Evolutionary conservation across 441 rosid genomes (phyloP), one percentile per base, ranked within the genome.

Genomic region (Iberis amara): DNA sequence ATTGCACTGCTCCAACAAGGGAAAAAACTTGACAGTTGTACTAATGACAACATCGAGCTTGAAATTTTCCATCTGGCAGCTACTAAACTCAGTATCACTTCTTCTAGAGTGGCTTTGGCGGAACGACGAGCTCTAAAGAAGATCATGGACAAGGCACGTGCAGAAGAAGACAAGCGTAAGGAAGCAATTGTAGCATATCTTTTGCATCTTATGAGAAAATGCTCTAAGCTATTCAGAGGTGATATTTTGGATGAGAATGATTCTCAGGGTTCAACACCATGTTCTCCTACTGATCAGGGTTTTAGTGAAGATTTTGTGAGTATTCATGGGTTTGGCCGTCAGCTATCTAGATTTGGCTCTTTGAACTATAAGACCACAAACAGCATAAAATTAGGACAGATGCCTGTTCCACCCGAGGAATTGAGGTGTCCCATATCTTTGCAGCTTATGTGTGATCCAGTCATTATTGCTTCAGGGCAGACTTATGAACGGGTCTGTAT

Each of bases 391-490:
- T 87, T 86, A 31, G 96, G 85, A 37, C 88, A 73, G 63, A 74
- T 86, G 62, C 69, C 89, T 0, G 43, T 82, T 55, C 86, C 98
- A 32, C 99, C 99, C 4, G 99, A 94, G 61, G 99, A 89, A 69
- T 62, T 94, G 69, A 84, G 92, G 69, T 94, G 99, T 45, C 96
- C 99, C 0, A 94, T 90, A 68, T 90, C 96, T 5, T 68, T 94
- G 75, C 99, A 94, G 62, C 85, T 94, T 57, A 94, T 94, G 98
- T 74, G 77, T 49, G 99, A 94, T 68, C 99, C 99, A 6, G 98
- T 94, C 50, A 82, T 94, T 57, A 83, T 94, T 73, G 83, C 96
- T 54, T 94, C 99, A 52, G 99, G 99, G 36, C 98, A 94, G 76
- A 94, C 99, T 6, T 94, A 89, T 51, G 98, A 90, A 72, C 80